Base-by-base conservation (phyloP, 257 asterid species). In the Linderniella brevidens region DNA sequence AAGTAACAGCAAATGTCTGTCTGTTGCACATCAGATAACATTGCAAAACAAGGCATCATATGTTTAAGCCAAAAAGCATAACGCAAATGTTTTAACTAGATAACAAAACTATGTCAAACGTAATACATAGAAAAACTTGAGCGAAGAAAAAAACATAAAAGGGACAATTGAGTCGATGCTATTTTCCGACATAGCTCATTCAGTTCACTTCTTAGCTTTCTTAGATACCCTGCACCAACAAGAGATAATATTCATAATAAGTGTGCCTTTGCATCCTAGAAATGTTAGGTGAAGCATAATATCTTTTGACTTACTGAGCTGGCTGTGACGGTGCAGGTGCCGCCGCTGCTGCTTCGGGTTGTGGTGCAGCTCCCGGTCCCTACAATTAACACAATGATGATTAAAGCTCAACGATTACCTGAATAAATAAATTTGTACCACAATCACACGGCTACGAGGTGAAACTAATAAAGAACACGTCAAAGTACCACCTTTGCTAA, bases 361-460 rank as follows among this genome's bases (percentile, higher is more conserved):
- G 69, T 13, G 69, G 74, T 8, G 55, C 70, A 53, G 75, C 87
- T 41, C 67, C 79, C 0, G 95, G 93, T 3, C 95, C 95, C 95
- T 87, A 69, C 32, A 37, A 36, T 16, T 25, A 25, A 25, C 6
- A 25, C 32, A 6, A 25, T 25, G 32, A 25, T 25, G 32, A 25
- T 25, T 25, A 25, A 6, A 6, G 32, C 32, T 25, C 32, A 25
- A 25, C 6, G 4, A 6, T 25, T 2, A 25, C 6, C 32, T 2
- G 32, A 25, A 2, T 25, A 25, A n/a, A n/a, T n/a, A n/a, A n/a
- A n/a, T n/a, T n/a, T n/a, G n/a, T n/a, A n/a, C n/a, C 32, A 25
- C 32, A 25, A 25, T 25, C 6, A 3, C 3, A 25, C 3, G 6
- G 32, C 32, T 25, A 25, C 32, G 32, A 6, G 32, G 6, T 6